Evolutionary conservation across 306 rosid genomes (phyloP).

Genomic region (Vigna mungo): DNA sequence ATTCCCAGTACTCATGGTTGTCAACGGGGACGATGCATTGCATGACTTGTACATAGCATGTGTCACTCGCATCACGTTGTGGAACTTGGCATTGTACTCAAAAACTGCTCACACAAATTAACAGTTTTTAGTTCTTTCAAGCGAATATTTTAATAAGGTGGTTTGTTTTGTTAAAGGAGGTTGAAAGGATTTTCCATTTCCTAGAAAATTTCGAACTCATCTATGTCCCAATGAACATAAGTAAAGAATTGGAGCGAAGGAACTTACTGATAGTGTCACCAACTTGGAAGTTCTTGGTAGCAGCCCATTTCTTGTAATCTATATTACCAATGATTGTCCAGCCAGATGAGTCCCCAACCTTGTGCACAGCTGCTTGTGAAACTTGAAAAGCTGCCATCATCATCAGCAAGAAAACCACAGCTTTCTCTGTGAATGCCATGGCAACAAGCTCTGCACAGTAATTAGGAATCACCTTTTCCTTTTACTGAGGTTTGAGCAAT

Average conservation of each 20-base stretch:
- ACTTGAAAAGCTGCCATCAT: conserved; percentile 39
- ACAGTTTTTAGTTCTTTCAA: neutral
- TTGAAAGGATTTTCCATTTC: conserved; percentile 11
- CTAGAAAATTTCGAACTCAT: neutral
- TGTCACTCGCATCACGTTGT: conserved; percentile 78
- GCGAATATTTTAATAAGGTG: neutral
- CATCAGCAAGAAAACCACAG: conserved; percentile 23
- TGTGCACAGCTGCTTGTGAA: conserved; percentile 59
- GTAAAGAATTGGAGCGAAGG: conserved; percentile 3
- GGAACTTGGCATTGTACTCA: conserved; percentile 63
- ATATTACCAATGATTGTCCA: conserved; percentile 71
- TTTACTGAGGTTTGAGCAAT: conserved; percentile 25
- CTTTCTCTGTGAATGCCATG: conserved; percentile 56
- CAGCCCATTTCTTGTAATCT: conserved; percentile 74
- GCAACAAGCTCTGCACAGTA: conserved; percentile 14
- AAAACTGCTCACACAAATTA: conserved; percentile 52
- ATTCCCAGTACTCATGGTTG: conserved; percentile 59
- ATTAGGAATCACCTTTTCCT: neutral
- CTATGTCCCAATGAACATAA: neutral
- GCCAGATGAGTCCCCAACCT: conserved; percentile 82
- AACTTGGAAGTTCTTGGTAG: conserved; percentile 58
- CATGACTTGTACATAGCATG: conserved; percentile 73
- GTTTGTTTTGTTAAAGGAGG: neutral
- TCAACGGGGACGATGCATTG: conserved; percentile 59
- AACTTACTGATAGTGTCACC: conserved; percentile 78